Evolutionary conservation across 352 stramenopile species (phyloP).

Genomic region (Phytophthora cryptogea): DNA sequence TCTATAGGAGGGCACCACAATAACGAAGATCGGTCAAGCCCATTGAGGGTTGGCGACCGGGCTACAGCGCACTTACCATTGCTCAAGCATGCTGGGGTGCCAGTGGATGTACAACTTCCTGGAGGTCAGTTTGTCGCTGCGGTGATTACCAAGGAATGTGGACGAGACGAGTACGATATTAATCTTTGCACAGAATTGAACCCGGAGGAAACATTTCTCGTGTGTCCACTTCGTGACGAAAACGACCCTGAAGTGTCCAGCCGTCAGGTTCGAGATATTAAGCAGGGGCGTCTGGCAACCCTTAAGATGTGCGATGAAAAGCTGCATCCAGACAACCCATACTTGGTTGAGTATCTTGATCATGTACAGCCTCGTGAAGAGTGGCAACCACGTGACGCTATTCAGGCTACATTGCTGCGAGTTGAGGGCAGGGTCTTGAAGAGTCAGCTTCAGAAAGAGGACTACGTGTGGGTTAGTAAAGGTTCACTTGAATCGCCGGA

Average conservation of each 20-base stretch:
- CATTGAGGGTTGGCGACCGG: slow-evolving; percentile 31
- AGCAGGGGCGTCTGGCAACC: slow-evolving; percentile 37
- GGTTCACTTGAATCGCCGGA: background rate
- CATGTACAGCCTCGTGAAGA: slow-evolving; percentile 30
- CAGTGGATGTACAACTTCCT: slow-evolving; percentile 48
- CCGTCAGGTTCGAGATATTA: background rate
- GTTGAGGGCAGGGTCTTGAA: slow-evolving; percentile 34
- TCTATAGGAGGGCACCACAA: background rate
- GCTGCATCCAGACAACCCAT: slow-evolving; percentile 28
- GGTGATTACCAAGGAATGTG: slow-evolving; percentile 51
- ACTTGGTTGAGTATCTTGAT: slow-evolving; percentile 42
- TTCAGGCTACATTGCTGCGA: slow-evolving; percentile 42
- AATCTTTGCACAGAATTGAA: slow-evolving; percentile 39
- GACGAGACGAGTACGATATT: slow-evolving; percentile 44
- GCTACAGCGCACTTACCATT: slow-evolving; percentile 41
- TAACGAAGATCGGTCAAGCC: slow-evolving; percentile 8
- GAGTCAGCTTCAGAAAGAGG: slow-evolving; percentile 45
- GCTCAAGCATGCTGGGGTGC: slow-evolving; percentile 48
- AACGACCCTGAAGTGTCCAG: background rate
- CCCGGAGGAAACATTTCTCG: slow-evolving; percentile 10
- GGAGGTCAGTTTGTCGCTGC: slow-evolving; percentile 43
- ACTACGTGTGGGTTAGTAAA: slow-evolving; percentile 45
- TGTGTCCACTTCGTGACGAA: slow-evolving; percentile 4
- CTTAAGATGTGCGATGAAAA: slow-evolving; percentile 35
- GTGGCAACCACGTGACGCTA: slow-evolving; percentile 35